phyloP scores from a whole-genome alignment of 202 grass and related monocot species.

The Cymbopogon flexuosus region DNA sequence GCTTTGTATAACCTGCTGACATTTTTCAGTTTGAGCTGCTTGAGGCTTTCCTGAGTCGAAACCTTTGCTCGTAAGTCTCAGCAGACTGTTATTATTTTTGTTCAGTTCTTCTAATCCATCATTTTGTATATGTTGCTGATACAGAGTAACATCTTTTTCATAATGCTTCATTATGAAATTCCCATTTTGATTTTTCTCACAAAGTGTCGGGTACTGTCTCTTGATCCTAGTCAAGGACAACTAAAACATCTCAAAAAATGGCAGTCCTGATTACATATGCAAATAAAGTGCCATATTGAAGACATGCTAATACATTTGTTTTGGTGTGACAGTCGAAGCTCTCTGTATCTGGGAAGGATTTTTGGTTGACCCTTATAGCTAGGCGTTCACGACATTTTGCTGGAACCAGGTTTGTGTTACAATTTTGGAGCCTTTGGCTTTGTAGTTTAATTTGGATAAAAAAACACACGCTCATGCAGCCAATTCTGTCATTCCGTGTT shows the following conservation, averaged over 20 bases:
- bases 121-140: constrained; percentile 21
- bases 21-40: constrained; percentile 55
- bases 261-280: background rate
- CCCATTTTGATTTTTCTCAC: constrained; percentile 1
- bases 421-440: constrained; percentile 24
- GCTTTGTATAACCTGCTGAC: constrained; percentile 52
- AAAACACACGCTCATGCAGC: background rate
- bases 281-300: background rate
- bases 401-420: constrained; percentile 76
- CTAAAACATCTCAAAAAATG: background rate
- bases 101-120: constrained; percentile 14
- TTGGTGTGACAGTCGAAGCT: constrained; percentile 62
- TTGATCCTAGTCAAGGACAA: background rate
- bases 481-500: background rate
- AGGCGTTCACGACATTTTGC: constrained; percentile 99
- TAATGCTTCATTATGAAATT: constrained; percentile 20
- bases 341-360: constrained; percentile 67
- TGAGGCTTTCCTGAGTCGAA: constrained; percentile 53
- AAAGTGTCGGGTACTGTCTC: background rate
- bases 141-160: background rate
- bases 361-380: constrained; percentile 91
- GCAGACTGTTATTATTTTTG: constrained; percentile 37
- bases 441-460: background rate
- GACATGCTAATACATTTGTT: constrained; percentile 30
- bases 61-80: constrained; percentile 55